These are phyloP conservation scores for Chrysanthemum seticuspe DNA, from an alignment of 129 eudicot species.

Conservation along the genomic window DNA sequence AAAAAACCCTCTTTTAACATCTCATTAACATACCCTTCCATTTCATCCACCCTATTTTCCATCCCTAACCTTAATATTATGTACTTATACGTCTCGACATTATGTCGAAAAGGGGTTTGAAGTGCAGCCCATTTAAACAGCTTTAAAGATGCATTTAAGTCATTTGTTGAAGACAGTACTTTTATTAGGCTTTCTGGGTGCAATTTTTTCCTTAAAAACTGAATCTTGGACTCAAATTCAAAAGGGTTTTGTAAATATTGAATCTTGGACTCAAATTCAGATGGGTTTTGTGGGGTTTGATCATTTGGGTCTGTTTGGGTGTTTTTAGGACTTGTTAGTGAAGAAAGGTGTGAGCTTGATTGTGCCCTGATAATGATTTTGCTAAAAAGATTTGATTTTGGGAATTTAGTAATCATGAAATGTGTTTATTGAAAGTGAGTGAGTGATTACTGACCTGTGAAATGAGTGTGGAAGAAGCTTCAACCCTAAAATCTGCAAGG, in stretches of 20 bases:
- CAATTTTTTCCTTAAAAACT: slow-evolving; percentile 47
- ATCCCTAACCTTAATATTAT: slow-evolving; percentile 68
- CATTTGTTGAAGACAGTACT: slow-evolving; percentile 55
- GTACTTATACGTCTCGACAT: slow-evolving; percentile 49
- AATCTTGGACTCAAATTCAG: slow-evolving; percentile 39
- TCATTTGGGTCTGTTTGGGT: slow-evolving; percentile 33
- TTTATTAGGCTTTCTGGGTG: slow-evolving; percentile 51
- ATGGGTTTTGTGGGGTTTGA: slow-evolving; percentile 25
- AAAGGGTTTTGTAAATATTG: slow-evolving; percentile 24
- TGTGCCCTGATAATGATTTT: slow-evolving; percentile 38
- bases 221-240: slow-evolving; percentile 47
- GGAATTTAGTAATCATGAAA: slow-evolving; percentile 62
- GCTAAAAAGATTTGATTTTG: slow-evolving; percentile 29
- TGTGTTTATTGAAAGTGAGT: slow-evolving; percentile 23
- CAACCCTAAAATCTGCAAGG: neutral
- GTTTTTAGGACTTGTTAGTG: slow-evolving; percentile 45
- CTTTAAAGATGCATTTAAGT: slow-evolving; percentile 56
- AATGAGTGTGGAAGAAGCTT: neutral
- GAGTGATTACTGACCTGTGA: neutral
- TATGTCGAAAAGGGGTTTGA: slow-evolving; percentile 58
- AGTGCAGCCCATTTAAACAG: slow-evolving; percentile 76
- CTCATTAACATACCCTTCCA: slow-evolving; percentile 70
- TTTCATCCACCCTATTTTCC: slow-evolving; percentile 61
- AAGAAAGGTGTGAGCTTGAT: slow-evolving; percentile 36
- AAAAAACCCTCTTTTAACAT: slow-evolving; percentile 52